phyloP scores from a whole-genome alignment of 1,139 yeast species.

The Torulaspora globosa region DNA sequence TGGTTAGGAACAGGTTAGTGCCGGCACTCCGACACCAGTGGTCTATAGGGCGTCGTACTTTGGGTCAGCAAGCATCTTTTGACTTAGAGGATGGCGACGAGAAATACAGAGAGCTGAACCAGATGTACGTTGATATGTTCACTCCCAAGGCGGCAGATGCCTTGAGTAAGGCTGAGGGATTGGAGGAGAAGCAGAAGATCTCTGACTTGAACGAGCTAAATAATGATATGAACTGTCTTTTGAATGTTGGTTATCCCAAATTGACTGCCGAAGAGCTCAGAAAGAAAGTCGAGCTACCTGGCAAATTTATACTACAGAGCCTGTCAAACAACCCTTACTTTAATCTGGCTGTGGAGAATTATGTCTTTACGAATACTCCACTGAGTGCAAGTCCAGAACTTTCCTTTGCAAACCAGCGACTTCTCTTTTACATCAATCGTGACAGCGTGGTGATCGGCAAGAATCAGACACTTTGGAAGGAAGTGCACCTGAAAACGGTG shows the following conservation, averaged over 20 bases:
- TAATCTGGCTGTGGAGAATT: constrained; percentile 81
- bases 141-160: constrained; percentile 7
- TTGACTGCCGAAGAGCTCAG: constrained; percentile 20
- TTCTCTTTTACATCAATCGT: constrained; percentile 69
- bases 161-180: not conserved
- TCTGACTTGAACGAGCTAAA: constrained; percentile 29
- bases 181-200: not conserved
- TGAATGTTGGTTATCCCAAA: constrained; percentile 11
- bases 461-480: constrained; percentile 94
- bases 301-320: constrained; percentile 31
- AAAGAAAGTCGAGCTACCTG: constrained; percentile 18
- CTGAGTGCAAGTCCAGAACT: constrained; percentile 27
- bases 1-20: not conserved
- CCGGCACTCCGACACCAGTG: not conserved
- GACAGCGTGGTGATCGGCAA: constrained; percentile 94
- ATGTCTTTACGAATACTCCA: constrained; percentile 65
- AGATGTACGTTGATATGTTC: constrained; percentile 33
- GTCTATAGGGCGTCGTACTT: not conserved
- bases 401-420: constrained; percentile 42
- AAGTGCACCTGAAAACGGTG: constrained; percentile 63
- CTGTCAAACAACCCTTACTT: constrained; percentile 56
- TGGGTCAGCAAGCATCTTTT: constrained; percentile 20
- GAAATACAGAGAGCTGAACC: constrained; percentile 28
- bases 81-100: constrained; percentile 24
- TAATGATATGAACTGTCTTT: constrained; percentile 23